These are phyloP conservation scores for Parathielavia hyrcaniae DNA, from an alignment of 495 filamentous ascomycete genomes.

Conservation along the genomic window DNA sequence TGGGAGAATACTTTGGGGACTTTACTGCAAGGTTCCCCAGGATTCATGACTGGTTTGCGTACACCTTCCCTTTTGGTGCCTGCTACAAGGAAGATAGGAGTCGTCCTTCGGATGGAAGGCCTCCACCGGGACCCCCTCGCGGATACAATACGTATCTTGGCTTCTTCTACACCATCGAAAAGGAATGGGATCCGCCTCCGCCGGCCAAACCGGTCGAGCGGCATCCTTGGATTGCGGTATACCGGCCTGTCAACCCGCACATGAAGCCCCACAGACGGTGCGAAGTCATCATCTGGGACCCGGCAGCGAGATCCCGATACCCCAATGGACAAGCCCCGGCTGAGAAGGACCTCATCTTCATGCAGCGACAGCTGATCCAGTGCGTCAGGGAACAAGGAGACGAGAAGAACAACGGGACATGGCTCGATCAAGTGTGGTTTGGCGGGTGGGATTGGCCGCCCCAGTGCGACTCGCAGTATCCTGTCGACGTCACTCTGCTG, in stretches of 20 bases:
- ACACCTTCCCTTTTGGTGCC: slow-evolving; percentile 17
- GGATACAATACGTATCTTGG: slow-evolving; percentile 27
- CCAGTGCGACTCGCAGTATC: slow-evolving; percentile 17
- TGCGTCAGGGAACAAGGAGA: slow-evolving; percentile 24
- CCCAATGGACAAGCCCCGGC: not conserved
- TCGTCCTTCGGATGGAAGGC: not conserved
- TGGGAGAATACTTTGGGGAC: slow-evolving; percentile 37
- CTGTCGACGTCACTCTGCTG: slow-evolving; percentile 24
- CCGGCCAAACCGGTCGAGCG: slow-evolving; percentile 17
- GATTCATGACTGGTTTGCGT: slow-evolving; percentile 36
- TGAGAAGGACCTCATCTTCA: slow-evolving; percentile 31
- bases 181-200: slow-evolving; percentile 31
- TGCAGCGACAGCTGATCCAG: slow-evolving; percentile 38
- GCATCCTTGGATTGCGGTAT: slow-evolving; percentile 41
- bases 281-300: slow-evolving; percentile 48
- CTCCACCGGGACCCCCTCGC: not conserved
- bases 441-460: slow-evolving; percentile 27
- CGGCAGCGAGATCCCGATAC: slow-evolving; percentile 23
- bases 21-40: slow-evolving; percentile 20
- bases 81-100: not conserved
- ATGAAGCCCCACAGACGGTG: slow-evolving; percentile 14
- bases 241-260: slow-evolving; percentile 35
- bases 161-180: slow-evolving; percentile 43
- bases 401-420: slow-evolving; percentile 22
- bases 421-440: slow-evolving; percentile 37